Evolutionary conservation across 73 alveolate genomes (phyloP).

Genomic region (Paramecium primaurelia): DNA sequence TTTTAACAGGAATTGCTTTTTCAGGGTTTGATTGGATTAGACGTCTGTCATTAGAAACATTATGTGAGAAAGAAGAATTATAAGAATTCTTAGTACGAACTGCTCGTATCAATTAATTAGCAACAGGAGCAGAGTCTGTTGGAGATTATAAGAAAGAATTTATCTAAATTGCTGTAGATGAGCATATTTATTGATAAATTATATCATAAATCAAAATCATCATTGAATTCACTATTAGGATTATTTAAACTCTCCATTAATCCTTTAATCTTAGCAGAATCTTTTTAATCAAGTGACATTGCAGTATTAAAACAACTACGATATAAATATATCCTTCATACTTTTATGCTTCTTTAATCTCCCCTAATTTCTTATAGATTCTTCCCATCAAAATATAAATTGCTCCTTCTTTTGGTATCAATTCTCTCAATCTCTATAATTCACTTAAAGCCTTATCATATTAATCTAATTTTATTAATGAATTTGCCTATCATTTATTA

Average conservation of each 20-base stretch:
- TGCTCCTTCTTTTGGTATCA: conserved; percentile 93
- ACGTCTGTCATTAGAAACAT: neutral
- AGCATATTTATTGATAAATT: conserved; percentile 18
- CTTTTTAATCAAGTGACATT: conserved; percentile 10
- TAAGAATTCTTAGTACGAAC: neutral
- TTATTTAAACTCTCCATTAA: neutral
- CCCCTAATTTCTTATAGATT: conserved; percentile 78
- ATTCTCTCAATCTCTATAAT: conserved; percentile 71
- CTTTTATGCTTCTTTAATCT: conserved; percentile 83
- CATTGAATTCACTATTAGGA: conserved; percentile 26
- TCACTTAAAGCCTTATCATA: conserved; percentile 87
- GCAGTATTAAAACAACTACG: conserved; percentile 17
- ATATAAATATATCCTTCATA: neutral
- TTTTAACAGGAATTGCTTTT: neutral
- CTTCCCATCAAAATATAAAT: conserved; percentile 89
- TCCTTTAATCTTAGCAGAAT: conserved; percentile 26
- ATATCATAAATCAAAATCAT: conserved; percentile 45
- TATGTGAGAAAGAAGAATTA: conserved; percentile 9
- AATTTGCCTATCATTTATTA: conserved; percentile 75
- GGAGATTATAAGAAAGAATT: conserved; percentile 6
- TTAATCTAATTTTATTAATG: conserved; percentile 75
- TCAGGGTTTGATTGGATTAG: conserved; percentile 40
- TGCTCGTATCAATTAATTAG: neutral
- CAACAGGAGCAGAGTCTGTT: neutral
- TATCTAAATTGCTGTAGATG: conserved; percentile 3